Base-by-base conservation (phyloP, 371 early-diverging fungal species). In the Mucor irregularis region DNA sequence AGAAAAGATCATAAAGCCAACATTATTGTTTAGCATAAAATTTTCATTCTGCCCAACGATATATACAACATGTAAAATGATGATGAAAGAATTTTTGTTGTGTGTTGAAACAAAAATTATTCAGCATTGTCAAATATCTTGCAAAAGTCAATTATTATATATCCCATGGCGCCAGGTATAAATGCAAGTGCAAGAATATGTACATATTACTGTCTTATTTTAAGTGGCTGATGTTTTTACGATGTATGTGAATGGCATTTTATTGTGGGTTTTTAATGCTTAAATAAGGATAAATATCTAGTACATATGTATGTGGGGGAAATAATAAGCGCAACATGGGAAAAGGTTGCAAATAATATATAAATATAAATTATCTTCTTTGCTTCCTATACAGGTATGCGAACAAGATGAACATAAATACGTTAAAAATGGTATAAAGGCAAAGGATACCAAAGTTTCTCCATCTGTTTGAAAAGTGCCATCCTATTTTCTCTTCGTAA, bases 371-470 rank as follows among this genome's bases (percentile, higher is more conserved):
- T 47, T 66, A 66, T 49, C 67, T 44, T 17, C 51, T 57, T 28
- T 53, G 51, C n/a, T 66, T 66, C 53, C 67, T 46, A 21, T 45
- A 53, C 28, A 42, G 24, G n/a, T 54, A 66, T 19, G 62, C 58
- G 10, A 62, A 45, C 8, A n/a, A 29, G 14, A 75, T 2, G 53
- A 69, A 62, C 19, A 80, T 64, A 19, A 50, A 7, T 14, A 78
- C 44, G 47, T 86, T 86, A 54, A 81, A 81, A 10, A 56, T 48
- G 5, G 63, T 43, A 56, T 75, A 86, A 1, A 71, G 77, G 11
- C 76, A 44, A 5, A 90, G 40, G 34, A 89, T 79, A 13, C 81
- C 81, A 56, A 84, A 72, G 68, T 89, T 86, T 53, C 87, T 73
- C 85, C 87, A 90, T 35, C 82, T 77, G 61, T 87, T 71, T 1